Base-by-base conservation (phyloP, 75 land plant species). In the Selaginella moellendorffii region DNA sequence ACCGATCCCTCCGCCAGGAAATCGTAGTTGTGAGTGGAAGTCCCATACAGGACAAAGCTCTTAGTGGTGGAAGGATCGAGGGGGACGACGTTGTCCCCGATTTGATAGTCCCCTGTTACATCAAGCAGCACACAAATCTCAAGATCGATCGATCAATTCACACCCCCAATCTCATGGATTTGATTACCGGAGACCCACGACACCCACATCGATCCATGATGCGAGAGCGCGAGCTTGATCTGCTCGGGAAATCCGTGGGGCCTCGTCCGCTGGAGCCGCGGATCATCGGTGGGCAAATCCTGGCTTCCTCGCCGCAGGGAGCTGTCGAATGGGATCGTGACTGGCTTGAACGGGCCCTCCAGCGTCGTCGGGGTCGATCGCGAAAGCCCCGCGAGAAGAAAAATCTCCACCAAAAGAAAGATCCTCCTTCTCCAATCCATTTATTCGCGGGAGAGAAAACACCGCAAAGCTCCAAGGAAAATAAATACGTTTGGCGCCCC, bases 261-360 rank as follows among this genome's bases (percentile, higher is more conserved):
- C 23, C 81, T 19, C 65, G 74, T 26, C 77, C 69, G 61, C 65
- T 26, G 85, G 72, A 0, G n/a, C n/a, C 21, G 5, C 24, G 97
- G 86, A 52, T 91, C 69, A 63, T 71, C 42, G 61, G 77, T 61
- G 14, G 88, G 85, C 27, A 91, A 58, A 65, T 91, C 97, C 29
- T 91, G 84, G 67, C 93, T 91, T 20, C 86, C 82, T 12, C 51
- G 20, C 19, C 86, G 78, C 20, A 87, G 66, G 0, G 80, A 78
- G 0, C 77, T 62, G 65, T 91, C 97, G 52, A 91, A 80, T 0
- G 75, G 68, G 23, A 71, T 69, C 1, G 97, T 87, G 24, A 64
- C 79, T 5, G 97, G 97, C 56, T 23, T 23, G 64, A 87, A 88
- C 1, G 97, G 97, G 14, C 97, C 97, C 17, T 91, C 82, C 20